Evolutionary conservation across 805 yeast species (phyloP).

Genomic region (Myxozyma monticola): DNA sequence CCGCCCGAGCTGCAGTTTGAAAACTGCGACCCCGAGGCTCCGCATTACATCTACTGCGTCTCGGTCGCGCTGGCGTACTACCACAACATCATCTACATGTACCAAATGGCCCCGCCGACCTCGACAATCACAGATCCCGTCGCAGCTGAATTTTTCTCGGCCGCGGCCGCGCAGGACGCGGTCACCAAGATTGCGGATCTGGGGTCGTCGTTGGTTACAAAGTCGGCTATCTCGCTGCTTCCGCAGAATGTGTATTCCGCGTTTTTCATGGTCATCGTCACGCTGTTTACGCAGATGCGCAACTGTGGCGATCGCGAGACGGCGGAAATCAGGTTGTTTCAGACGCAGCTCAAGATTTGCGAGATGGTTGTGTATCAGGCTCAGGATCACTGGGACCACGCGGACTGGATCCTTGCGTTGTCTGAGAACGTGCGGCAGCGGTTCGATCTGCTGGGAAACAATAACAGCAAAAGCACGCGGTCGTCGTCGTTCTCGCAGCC

Average conservation of each 20-base stretch:
- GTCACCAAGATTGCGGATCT: conserved; percentile 18
- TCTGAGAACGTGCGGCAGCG: conserved; percentile 17
- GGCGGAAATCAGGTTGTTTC: neutral
- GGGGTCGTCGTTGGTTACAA: conserved; percentile 17
- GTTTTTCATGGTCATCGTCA: conserved; percentile 29
- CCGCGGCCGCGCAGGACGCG: conserved; percentile 9
- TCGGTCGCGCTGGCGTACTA: conserved; percentile 15
- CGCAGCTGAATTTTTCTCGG: conserved; percentile 3
- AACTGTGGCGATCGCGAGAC: neutral
- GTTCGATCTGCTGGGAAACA: conserved; percentile 4
- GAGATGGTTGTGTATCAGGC: conserved; percentile 22
- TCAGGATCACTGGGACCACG: conserved; percentile 31
- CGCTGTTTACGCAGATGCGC: conserved; percentile 19
- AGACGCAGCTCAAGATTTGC: conserved; percentile 20
- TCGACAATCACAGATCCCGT: neutral
- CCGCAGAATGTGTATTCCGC: conserved; percentile 23
- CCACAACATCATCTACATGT: conserved; percentile 25
- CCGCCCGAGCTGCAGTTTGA: neutral
- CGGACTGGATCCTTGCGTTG: conserved; percentile 24
- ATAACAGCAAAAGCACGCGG: neutral
- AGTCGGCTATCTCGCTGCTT: conserved; percentile 11
- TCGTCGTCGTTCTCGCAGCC: neutral
- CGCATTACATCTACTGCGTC: conserved; percentile 1
- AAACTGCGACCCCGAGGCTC: neutral
- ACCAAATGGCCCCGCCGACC: conserved; percentile 13